Evolutionary conservation across 1,284 basidiomycete genomes (phyloP).

Genomic region (Rhodotorula sp.): DNA sequence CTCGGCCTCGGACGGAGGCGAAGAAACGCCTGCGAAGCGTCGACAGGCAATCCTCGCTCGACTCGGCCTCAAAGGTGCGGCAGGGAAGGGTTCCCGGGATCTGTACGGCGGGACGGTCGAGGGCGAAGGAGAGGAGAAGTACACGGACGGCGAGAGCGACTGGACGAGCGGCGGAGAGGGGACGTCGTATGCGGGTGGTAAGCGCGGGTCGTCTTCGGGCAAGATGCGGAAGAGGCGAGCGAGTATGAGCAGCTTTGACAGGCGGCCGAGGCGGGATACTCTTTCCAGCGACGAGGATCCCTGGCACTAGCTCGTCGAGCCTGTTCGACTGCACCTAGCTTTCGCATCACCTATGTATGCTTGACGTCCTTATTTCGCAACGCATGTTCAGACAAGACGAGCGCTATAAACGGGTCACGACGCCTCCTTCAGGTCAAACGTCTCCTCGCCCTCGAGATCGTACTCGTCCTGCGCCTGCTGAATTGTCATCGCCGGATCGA

Average conservation of each 20-base stretch:
- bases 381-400: too few species aligned
- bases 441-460: conserved; percentile 34
- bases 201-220: not conserved
- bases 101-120: not conserved
- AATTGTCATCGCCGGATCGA: conserved; percentile 18
- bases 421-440: conserved; percentile 23
- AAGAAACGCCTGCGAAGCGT: conserved; percentile 6
- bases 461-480: conserved; percentile 26
- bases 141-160: conserved; percentile 6
- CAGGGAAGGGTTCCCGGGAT: not conserved
- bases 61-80: conserved; percentile 4
- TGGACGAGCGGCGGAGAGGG: conserved; percentile 12
- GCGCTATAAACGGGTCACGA: too few species aligned
- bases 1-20: not conserved
- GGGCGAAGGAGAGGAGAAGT: not conserved
- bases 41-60: conserved; percentile 22
- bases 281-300: conserved; percentile 2
- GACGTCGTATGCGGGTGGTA: not conserved
- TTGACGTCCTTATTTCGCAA: too few species aligned
- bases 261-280: not conserved
- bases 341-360: not conserved
- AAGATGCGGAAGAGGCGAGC: not conserved
- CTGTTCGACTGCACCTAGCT: not conserved
- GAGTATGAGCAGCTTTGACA: conserved; percentile 5
- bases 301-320: not conserved